Percentiles rank a stretch among this genome's conserved stretches.
Evolutionary conservation across 2,329 filamentous ascomycete species (phyloP).

Genomic region (Aspergillus novofumigatus): DNA sequence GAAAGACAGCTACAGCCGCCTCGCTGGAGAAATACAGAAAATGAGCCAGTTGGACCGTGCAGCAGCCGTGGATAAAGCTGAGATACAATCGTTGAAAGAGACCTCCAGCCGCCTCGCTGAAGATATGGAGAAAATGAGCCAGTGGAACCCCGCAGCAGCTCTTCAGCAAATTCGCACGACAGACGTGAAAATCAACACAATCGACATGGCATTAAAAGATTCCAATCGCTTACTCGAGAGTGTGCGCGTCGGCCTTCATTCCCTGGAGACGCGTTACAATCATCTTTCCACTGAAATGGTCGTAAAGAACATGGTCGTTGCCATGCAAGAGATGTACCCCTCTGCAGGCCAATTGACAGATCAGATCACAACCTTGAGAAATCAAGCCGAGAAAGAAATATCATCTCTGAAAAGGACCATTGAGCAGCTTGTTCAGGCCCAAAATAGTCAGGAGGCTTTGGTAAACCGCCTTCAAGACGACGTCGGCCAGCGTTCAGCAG

Average conservation of each 20-base stretch:
- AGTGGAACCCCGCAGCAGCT: not conserved
- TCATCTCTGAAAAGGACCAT: not conserved
- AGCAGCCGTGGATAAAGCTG: not conserved
- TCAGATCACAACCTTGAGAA: slow-evolving; percentile 16
- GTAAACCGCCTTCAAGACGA: slow-evolving; percentile 2
- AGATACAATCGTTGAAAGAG: slow-evolving; percentile 1
- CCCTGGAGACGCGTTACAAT: slow-evolving; percentile 47
- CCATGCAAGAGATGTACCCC: slow-evolving; percentile 36
- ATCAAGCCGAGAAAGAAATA: slow-evolving; percentile 9
- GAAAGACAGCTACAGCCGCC: not conserved
- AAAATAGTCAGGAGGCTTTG: not conserved
- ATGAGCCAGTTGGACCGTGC: not conserved
- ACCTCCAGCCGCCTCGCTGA: not conserved
- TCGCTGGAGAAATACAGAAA: not conserved
- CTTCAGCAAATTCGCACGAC: slow-evolving; percentile 4
- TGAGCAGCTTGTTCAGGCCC: slow-evolving; percentile 5
- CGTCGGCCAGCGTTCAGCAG: not conserved
- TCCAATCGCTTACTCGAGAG: slow-evolving; percentile 8
- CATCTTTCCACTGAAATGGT: slow-evolving; percentile 43
- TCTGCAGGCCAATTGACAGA: slow-evolving; percentile 21
- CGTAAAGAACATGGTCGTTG: slow-evolving; percentile 29
- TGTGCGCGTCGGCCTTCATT: slow-evolving; percentile 25
- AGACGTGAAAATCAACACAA: not conserved
- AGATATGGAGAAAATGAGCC: not conserved
- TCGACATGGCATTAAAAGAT: slow-evolving; percentile 2